Evolutionary conservation across 2,329 filamentous ascomycete species (phyloP), one percentile per base, ranked within the genome.

Genomic region (Fusarium clavum): DNA sequence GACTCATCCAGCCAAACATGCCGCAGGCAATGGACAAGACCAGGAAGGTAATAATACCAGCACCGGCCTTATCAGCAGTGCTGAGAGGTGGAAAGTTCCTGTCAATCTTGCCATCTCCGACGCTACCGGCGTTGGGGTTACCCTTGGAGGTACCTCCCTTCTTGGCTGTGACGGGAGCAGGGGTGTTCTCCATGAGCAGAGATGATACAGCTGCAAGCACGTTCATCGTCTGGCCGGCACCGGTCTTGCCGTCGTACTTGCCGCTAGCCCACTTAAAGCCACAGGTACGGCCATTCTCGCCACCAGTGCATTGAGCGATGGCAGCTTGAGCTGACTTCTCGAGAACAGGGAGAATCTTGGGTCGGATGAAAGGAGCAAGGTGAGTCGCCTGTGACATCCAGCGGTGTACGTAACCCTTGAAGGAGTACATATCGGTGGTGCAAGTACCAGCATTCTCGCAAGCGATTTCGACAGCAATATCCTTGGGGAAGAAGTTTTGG

Each of bases 351-450:
- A 83, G 80, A 57, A 91, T 85, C n/a, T 76, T 77, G 4, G 81
- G 77, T 27, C 80, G 77, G 2, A 85, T 87, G 48, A 83, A 86
- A 1, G 89, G 88, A 2, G 87, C 87, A 30, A 90, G 71, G 63
- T 87, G 81, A 5, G 84, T 83, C 4, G 84, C 82, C 45, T 83
- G 80, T 10, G 85, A 84, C 70, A 90, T 83, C 85, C 87, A 89
- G 24, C 85, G 83, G 38, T 86, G 81, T 24, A 91, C 78, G 52
- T 88, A 85, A 16, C 87, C 88, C 73, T 91, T 90, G 83, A 90
- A 91, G 8, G 86, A 85, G 61, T 85, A 80, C 79, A 91, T 88
- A 70, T 92, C 91, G 45, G 84, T 84, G 69, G 87, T 87, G 80
- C 91, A 92, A 6, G 81, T 86, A 34, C 73, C 74, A 8, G 81